Evolutionary conservation across 148 eudicot genomes (phyloP).

Genomic region (Rhododendron griersonianum): DNA sequence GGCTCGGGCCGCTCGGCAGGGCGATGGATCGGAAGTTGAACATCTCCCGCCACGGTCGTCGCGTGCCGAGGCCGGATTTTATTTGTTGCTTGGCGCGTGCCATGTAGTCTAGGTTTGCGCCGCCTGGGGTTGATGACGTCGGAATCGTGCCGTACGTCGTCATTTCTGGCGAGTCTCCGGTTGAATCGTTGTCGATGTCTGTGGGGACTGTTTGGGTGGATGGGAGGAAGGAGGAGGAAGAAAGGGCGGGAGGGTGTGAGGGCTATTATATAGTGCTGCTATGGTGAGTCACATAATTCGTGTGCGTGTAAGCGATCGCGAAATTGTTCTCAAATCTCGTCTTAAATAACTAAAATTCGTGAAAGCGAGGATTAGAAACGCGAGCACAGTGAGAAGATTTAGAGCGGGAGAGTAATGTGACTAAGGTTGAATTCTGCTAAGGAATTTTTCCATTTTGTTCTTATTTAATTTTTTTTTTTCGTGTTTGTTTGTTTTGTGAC

Average conservation of each 20-base stretch:
- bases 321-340: no score
- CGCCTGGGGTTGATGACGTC: conserved; percentile 26
- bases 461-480: no score
- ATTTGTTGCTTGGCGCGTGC: conserved; percentile 56
- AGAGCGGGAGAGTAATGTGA: no score
- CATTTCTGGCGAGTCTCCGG: conserved; percentile 20
- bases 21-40: conserved; percentile 41
- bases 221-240: neutral
- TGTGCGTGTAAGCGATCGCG: no score
- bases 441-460: no score
- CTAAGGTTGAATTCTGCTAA: no score
- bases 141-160: conserved; percentile 55
- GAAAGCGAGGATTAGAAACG: no score
- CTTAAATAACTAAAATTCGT: no score
- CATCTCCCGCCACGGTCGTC: conserved; percentile 73
- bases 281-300: no score
- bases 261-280: neutral
- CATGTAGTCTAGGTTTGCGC: conserved; percentile 46
- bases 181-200: neutral
- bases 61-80: conserved; percentile 42
- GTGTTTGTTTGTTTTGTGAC: no score
- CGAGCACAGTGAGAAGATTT: no score
- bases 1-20: conserved; percentile 23
- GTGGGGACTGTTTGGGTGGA: neutral
- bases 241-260: neutral